Conservation (phyloP, 2,329 filamentous ascomycete species). For the Fusarium oligoseptatum region DNA sequence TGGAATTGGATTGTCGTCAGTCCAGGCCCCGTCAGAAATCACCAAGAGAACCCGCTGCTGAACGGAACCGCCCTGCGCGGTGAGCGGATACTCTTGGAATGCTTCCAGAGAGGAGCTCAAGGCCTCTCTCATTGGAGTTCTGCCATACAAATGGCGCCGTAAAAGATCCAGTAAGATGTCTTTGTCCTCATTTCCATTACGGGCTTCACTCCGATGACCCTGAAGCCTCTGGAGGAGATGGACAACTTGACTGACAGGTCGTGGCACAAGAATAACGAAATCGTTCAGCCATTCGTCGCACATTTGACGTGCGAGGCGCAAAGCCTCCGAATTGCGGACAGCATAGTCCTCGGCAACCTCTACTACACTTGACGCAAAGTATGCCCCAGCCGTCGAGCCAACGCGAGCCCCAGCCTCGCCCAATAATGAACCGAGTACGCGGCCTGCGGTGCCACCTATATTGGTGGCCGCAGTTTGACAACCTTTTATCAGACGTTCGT, state of each 20-base stretch:
- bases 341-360: not conserved
- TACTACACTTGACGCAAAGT: no score
- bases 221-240: not conserved
- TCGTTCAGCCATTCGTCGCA: not conserved
- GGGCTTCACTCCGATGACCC: not conserved
- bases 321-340: not conserved
- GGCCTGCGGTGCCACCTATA: no score
- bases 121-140: not conserved
- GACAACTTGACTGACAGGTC: not conserved
- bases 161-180: not conserved
- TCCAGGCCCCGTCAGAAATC: not conserved
- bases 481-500: not conserved
- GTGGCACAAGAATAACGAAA: not conserved
- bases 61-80: not conserved
- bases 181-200: not conserved
- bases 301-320: not conserved
- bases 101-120: not conserved
- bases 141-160: not conserved
- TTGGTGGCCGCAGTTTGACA: no score
- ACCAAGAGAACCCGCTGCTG: not conserved
- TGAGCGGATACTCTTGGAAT: not conserved
- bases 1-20: not conserved
- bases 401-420: no score
- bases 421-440: no score
- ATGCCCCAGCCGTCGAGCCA: no score